A percentile compares a stretch with the other conserved stretches of the same genome.
Evolutionary conservation across 1,284 basidiomycete genomes (phyloP).

Genomic region (Cryptococcus jaspeensis): DNA sequence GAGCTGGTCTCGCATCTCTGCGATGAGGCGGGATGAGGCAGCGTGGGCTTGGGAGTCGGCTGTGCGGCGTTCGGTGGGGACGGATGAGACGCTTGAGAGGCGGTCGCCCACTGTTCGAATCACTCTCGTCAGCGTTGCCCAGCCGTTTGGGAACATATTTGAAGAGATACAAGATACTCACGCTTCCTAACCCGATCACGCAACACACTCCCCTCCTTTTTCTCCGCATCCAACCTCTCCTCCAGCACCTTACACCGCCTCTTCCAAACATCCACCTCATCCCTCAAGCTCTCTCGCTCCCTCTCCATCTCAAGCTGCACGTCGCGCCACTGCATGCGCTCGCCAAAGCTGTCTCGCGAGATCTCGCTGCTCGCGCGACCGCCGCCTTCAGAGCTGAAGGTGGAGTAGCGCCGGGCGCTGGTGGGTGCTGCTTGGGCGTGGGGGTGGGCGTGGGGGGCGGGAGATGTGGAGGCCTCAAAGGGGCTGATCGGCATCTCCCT

Average conservation of each 20-base stretch:
- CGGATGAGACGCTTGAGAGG: slow-evolving; percentile 30
- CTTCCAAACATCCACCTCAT: slow-evolving; percentile 46
- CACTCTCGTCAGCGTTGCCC: background rate
- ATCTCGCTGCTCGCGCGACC: slow-evolving; percentile 17
- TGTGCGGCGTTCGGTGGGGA: slow-evolving; percentile 10
- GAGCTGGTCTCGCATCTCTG: slow-evolving; percentile 43
- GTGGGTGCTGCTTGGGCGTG: background rate
- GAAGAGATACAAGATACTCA: slow-evolving; percentile 19
- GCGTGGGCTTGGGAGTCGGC: slow-evolving; percentile 9
- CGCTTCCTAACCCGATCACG: slow-evolving; percentile 44
- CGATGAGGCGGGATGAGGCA: slow-evolving; percentile 27
- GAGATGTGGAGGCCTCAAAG: background rate
- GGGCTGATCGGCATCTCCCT: too few species aligned
- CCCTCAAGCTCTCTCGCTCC: slow-evolving; percentile 43
- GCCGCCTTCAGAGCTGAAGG: slow-evolving; percentile 7
- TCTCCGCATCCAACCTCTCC: slow-evolving; percentile 38
- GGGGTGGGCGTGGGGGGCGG: background rate
- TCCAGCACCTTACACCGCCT: slow-evolving; percentile 35
- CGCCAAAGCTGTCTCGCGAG: slow-evolving; percentile 17
- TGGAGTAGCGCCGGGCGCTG: background rate
- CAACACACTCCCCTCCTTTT: slow-evolving; percentile 29
- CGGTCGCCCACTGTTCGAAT: slow-evolving; percentile 26
- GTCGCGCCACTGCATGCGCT: slow-evolving; percentile 19
- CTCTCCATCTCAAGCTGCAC: slow-evolving; percentile 40
- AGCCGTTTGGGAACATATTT: background rate